These are phyloP conservation scores for Mucor velutinosus DNA, from an alignment of 371 early-diverging fungal species.

Conservation along the genomic window DNA sequence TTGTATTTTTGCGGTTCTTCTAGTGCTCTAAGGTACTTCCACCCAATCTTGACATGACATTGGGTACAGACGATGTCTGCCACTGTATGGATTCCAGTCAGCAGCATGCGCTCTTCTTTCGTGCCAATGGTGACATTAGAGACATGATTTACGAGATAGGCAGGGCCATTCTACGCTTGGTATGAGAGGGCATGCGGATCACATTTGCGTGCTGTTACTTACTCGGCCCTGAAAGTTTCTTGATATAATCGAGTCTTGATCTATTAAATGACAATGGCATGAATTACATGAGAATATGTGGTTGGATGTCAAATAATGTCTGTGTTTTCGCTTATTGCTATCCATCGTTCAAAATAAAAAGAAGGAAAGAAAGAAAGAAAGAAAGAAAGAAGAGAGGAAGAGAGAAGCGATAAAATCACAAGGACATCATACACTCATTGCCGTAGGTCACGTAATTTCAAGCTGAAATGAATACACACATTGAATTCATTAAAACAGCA, in stretches of 20 bases:
- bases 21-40: conserved; percentile 53
- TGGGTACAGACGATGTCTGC: conserved; percentile 71
- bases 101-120: conserved; percentile 69
- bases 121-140: conserved; percentile 64
- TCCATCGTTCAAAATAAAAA: neutral
- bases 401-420: neutral
- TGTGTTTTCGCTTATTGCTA: conserved; percentile 7
- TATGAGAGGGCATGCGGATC: neutral
- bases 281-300: conserved; percentile 15
- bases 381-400: neutral
- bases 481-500: neutral
- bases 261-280: conserved; percentile 24
- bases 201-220: neutral
- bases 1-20: conserved; percentile 77
- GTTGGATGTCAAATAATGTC: conserved; percentile 9
- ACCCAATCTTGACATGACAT: conserved; percentile 74
- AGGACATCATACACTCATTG: neutral
- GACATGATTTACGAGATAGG: conserved; percentile 72
- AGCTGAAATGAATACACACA: neutral
- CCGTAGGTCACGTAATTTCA: neutral
- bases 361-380: neutral
- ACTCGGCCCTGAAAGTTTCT: conserved; percentile 28
- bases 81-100: conserved; percentile 83
- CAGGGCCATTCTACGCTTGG: conserved; percentile 58
- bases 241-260: conserved; percentile 19